Evolutionary conservation across 345 rosid genomes (phyloP).

Genomic region (Eucalyptus cloeziana): DNA sequence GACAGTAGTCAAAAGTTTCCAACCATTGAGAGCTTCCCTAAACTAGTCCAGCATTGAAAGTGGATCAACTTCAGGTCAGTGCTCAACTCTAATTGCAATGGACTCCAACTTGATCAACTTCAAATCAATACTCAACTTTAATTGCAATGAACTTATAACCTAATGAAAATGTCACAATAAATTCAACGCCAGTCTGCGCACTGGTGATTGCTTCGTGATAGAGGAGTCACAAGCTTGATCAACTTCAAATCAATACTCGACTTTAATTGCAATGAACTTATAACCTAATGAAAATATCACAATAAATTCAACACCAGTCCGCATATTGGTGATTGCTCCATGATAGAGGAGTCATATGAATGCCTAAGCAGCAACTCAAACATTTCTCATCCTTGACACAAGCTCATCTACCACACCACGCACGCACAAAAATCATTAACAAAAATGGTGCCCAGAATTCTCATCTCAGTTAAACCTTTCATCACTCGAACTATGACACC

Average conservation of each 20-base stretch:
- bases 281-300: not conserved
- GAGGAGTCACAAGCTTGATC: not conserved
- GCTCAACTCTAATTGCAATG: not conserved
- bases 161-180: not conserved
- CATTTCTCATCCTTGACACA: not conserved
- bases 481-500: not conserved
- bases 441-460: not conserved
- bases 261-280: not conserved
- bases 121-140: not conserved
- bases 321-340: not conserved
- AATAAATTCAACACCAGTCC: no score
- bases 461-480: not conserved
- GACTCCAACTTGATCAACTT: not conserved
- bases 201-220: not conserved
- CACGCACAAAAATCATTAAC: not conserved
- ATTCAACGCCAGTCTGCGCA: not conserved
- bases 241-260: not conserved
- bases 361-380: not conserved
- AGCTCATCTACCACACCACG: not conserved
- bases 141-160: not conserved
- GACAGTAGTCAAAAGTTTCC: not conserved
- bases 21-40: not conserved
- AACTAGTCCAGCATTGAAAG: not conserved
- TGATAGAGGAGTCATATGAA: not conserved
- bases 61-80: not conserved